Conservation (phyloP, 2,329 filamentous ascomycete species). For the Colletotrichum simmondsii region DNA sequence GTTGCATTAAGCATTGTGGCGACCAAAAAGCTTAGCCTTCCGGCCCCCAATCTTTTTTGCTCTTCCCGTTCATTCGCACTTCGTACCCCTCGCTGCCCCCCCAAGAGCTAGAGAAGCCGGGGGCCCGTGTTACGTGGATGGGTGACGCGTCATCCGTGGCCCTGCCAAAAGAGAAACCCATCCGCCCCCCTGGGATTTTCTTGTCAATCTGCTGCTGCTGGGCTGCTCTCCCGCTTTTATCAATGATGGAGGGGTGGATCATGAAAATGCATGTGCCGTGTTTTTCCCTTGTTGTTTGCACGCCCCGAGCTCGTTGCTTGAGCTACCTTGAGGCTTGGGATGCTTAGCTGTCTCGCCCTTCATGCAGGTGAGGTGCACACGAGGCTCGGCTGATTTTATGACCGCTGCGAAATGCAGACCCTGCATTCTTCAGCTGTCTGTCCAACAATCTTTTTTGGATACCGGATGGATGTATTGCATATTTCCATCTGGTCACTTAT, state of each 20-base stretch:
- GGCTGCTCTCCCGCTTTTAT: background rate
- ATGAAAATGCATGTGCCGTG: background rate
- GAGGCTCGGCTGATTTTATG: background rate
- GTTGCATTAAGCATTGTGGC: conserved; percentile 30
- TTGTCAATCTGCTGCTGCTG: background rate
- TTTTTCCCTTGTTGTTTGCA: background rate
- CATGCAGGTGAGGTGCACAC: background rate
- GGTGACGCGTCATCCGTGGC: conserved; percentile 18
- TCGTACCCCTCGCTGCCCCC: background rate
- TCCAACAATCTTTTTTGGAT: background rate
- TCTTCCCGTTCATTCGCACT: background rate
- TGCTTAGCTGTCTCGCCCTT: background rate
- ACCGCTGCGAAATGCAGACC: background rate
- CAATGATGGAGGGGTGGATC: background rate
- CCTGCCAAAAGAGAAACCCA: background rate
- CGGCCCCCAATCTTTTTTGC: conserved; percentile 16
- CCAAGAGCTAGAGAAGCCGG: background rate
- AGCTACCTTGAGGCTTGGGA: background rate
- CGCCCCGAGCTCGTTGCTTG: background rate
- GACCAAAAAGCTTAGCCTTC: conserved; percentile 20
- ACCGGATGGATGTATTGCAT: background rate
- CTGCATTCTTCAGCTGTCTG: background rate
- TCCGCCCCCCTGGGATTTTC: background rate
- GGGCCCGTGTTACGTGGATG: conserved; percentile 24
- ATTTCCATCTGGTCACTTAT: background rate